phyloP scores from a whole-genome alignment of 177 flowering plant species.

The Vitis hybrid region DNA sequence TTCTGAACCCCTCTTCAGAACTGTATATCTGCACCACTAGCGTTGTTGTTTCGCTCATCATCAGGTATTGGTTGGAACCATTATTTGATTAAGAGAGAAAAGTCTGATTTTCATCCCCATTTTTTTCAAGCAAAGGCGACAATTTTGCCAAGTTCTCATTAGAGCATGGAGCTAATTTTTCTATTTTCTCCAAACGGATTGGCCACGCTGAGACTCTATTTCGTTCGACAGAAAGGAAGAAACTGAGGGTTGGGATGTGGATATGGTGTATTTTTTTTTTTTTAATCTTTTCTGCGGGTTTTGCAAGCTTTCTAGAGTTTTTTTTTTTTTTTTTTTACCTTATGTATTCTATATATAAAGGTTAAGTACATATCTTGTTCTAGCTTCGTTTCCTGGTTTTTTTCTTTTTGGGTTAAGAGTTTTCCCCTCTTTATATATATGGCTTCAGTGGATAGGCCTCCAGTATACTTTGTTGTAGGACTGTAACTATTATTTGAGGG shows the following conservation, averaged over 20 bases:
- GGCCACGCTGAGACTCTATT: not conserved
- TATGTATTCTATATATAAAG: conserved; percentile 3
- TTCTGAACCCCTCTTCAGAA: conserved; percentile 13
- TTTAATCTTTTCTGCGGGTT: not conserved
- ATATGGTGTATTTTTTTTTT: conserved; percentile 7
- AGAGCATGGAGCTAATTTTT: conserved; percentile 14
- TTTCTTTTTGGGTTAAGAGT: not conserved
- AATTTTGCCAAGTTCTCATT: conserved; percentile 5
- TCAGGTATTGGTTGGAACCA: conserved; percentile 7
- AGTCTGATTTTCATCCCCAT: not conserved
- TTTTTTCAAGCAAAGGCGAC: conserved; percentile 5
- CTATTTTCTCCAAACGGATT: conserved; percentile 2
- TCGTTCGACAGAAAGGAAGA: not conserved
- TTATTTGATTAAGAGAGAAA: not conserved
- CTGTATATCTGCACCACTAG: conserved; percentile 10
- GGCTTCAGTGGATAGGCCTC: too few relatives aligned
- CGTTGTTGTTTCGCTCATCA: conserved; percentile 15
- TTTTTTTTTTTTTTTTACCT: conserved; percentile 12
- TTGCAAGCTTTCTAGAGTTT: conserved; percentile 19
- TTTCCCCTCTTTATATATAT: not conserved
- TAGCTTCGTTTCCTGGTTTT: too few relatives aligned
- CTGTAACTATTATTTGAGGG: conserved; percentile 5
- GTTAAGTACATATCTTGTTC: too few relatives aligned
- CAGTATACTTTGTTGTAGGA: not conserved
- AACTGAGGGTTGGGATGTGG: conserved; percentile 5